A percentile compares a stretch with the other conserved stretches of the same genome.
Conservation (phyloP, 305 asterid genomes). For the Fraxinus paxiana region DNA sequence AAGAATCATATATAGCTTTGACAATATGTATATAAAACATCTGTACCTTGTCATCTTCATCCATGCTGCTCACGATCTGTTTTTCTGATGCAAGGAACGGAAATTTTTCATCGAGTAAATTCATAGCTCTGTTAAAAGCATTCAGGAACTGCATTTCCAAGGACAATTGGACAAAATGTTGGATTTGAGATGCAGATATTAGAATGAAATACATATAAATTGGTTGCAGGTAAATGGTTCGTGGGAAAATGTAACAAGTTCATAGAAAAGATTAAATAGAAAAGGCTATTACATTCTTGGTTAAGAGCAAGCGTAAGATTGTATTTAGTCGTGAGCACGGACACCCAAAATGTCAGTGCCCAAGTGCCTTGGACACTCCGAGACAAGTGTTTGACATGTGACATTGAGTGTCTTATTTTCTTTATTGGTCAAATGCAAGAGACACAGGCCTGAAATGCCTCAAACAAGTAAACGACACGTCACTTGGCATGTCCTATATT, state of each 20-base stretch:
- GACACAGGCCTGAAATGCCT: neutral
- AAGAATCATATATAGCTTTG: conserved; percentile 19
- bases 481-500: neutral
- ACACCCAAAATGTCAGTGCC: neutral
- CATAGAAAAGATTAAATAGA: neutral
- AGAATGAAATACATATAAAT: neutral
- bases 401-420: neutral
- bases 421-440: neutral
- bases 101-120: conserved; percentile 68
- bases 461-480: neutral
- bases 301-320: neutral
- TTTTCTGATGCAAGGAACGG: conserved; percentile 67
- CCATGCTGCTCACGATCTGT: conserved; percentile 71
- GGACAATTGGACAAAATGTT: conserved; percentile 20
- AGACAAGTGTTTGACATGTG: neutral
- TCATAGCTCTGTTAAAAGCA: conserved; percentile 91
- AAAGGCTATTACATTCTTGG: neutral
- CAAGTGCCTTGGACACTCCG: neutral
- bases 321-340: neutral
- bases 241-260: neutral
- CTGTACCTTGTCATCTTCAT: conserved; percentile 76
- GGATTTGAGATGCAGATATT: conserved; percentile 21
- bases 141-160: conserved; percentile 80
- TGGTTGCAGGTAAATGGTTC: conserved; percentile 2
- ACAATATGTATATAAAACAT: neutral